These are phyloP conservation scores for Atractiella rhizophila DNA, from an alignment of 768 basidiomycete species.

Conservation along the genomic window DNA sequence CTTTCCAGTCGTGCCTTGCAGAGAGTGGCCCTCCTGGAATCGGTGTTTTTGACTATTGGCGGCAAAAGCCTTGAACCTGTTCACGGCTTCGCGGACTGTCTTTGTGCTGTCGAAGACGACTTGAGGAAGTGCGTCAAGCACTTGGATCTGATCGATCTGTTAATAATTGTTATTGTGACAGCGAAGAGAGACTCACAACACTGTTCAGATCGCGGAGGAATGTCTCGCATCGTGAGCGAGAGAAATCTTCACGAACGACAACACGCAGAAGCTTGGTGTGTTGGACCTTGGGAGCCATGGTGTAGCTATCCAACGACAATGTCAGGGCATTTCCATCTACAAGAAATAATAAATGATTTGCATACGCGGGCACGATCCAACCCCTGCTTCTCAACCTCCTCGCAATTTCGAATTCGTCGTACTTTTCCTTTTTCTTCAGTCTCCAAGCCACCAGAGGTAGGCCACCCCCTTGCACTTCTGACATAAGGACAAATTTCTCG, in stretches of 20 bases:
- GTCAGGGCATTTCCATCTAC: too few species aligned
- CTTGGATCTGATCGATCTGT: too few species aligned
- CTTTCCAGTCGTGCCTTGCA: conserved; percentile 21
- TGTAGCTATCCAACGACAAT: background rate
- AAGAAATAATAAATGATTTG: background rate
- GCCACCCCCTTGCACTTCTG: conserved; percentile 12
- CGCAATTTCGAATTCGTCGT: conserved; percentile 20
- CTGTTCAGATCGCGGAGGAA: conserved; percentile 18
- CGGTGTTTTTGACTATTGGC: too few species aligned
- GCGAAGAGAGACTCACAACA: background rate
- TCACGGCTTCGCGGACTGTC: background rate
- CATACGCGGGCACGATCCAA: conserved; percentile 12
- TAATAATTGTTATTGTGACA: too few species aligned
- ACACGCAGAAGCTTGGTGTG: conserved; percentile 19
- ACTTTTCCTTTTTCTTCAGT: conserved; percentile 9
- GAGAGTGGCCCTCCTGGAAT: conserved; percentile 19
- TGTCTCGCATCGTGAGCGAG: conserved; percentile 15
- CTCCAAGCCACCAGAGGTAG: conserved; percentile 20
- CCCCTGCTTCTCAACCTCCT: conserved; percentile 13
- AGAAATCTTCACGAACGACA: conserved; percentile 20
- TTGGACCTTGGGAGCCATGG: conserved; percentile 10
- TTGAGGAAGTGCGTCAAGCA: conserved; percentile 16
- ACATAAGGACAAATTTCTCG: conserved; percentile 16
- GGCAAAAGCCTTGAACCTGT: too few species aligned
- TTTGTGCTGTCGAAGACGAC: conserved; percentile 11